Evolutionary conservation across 2,329 filamentous ascomycete species (phyloP).

Genomic region (Aaosphaeria arxii): DNA sequence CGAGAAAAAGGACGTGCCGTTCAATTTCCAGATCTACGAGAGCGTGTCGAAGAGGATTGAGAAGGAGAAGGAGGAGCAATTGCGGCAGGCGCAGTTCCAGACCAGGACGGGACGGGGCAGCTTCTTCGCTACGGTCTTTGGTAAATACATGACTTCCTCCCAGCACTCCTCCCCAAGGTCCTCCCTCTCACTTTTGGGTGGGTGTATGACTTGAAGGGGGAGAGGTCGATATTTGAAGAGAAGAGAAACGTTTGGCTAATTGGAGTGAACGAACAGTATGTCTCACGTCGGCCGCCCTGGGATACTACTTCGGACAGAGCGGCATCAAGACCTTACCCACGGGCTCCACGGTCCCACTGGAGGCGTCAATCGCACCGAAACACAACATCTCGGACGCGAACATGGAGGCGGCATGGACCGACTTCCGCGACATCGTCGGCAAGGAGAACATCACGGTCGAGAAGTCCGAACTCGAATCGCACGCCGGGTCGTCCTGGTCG

Average conservation of each 20-base stretch:
- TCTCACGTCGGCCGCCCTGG: slow-evolving; percentile 48
- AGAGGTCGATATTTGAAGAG: too few species aligned
- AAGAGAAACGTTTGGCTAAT: too few species aligned
- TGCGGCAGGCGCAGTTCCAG: slow-evolving; percentile 28
- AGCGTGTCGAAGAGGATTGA: slow-evolving; percentile 58
- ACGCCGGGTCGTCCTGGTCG: slow-evolving; percentile 63
- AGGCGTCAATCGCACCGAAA: slow-evolving; percentile 44
- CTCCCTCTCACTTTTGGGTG: too few species aligned
- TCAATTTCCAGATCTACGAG: slow-evolving; percentile 61
- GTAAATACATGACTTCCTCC: slow-evolving; percentile 7
- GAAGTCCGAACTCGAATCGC: slow-evolving; percentile 52
- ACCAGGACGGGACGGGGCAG: slow-evolving; percentile 31
- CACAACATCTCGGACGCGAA: slow-evolving; percentile 57
- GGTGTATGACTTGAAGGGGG: too few species aligned
- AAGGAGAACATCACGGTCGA: slow-evolving; percentile 62
- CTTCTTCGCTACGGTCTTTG: slow-evolving; percentile 30
- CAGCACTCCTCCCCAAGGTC: too few species aligned
- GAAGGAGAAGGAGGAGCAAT: slow-evolving; percentile 57
- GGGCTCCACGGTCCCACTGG: slow-evolving; percentile 58
- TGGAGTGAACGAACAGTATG: slow-evolving; percentile 40
- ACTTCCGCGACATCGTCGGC: slow-evolving; percentile 60
- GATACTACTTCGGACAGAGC: slow-evolving; percentile 55
- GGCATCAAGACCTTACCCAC: slow-evolving; percentile 44
- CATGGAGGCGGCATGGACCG: slow-evolving; percentile 63
- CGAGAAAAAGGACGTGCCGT: slow-evolving; percentile 42